Evolutionary conservation across 805 yeast species (phyloP).

Genomic region (Yarrowia deformans): DNA sequence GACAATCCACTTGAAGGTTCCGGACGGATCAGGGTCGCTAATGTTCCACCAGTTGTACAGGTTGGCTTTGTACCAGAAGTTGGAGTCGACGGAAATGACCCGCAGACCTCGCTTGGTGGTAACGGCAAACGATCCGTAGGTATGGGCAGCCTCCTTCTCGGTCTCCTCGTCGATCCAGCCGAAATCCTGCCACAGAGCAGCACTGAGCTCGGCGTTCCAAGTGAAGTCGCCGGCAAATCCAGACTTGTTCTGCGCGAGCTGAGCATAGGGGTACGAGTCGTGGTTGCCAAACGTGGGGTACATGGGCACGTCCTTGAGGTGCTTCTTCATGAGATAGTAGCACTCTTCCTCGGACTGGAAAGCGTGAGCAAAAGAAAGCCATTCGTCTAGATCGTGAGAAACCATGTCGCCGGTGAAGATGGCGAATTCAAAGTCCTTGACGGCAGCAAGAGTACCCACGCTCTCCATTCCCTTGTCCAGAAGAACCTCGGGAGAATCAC

Average conservation of each 20-base stretch:
- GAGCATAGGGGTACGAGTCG: slow-evolving; percentile 76
- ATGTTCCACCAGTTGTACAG: slow-evolving; percentile 60
- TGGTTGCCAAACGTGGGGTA: slow-evolving; percentile 73
- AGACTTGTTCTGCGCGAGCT: slow-evolving; percentile 62
- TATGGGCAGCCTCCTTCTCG: slow-evolving; percentile 48
- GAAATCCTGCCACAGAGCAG: slow-evolving; percentile 57
- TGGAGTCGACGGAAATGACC: slow-evolving; percentile 69
- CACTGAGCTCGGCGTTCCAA: slow-evolving; percentile 60
- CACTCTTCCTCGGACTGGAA: slow-evolving; percentile 59
- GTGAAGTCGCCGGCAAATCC: slow-evolving; percentile 55
- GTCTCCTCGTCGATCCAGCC: slow-evolving; percentile 54
- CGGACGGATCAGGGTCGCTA: slow-evolving; percentile 65
- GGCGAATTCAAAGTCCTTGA: slow-evolving; percentile 61
- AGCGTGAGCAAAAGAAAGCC: slow-evolving; percentile 58
- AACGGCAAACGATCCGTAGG: slow-evolving; percentile 67
- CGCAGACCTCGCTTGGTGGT: slow-evolving; percentile 64
- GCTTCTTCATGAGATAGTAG: slow-evolving; percentile 61
- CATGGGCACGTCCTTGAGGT: slow-evolving; percentile 61
- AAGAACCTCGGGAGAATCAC: slow-evolving; percentile 69
- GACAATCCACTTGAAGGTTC: slow-evolving; percentile 65
- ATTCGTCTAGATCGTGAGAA: slow-evolving; percentile 63
- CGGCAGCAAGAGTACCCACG: slow-evolving; percentile 52
- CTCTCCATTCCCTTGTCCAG: slow-evolving; percentile 51
- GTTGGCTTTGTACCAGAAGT: slow-evolving; percentile 70
- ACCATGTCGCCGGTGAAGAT: slow-evolving; percentile 78